phyloP scores from a whole-genome alignment of 2,329 filamentous ascomycete genomes.

The Monosporascus sp. region DNA sequence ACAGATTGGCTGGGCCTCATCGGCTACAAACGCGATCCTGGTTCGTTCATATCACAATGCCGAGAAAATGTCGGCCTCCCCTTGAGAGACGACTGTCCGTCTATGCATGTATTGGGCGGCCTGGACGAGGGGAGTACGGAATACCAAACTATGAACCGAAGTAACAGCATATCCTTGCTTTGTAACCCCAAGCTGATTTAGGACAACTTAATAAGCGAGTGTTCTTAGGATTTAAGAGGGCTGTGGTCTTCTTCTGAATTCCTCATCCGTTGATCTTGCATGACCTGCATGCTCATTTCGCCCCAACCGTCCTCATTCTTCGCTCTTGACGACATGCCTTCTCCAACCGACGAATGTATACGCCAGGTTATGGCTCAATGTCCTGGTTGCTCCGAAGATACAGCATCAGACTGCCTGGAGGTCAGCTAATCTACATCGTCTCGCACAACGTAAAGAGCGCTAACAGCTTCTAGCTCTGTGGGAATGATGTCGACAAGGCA shows the following conservation, averaged over 20 bases:
- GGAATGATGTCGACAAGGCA: slow-evolving; percentile 6
- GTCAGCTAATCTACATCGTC: slow-evolving; percentile 1
- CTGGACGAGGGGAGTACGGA: no score
- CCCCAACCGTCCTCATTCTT: not conserved
- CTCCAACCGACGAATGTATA: not conserved
- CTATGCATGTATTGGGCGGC: not conserved
- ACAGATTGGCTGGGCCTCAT: not conserved
- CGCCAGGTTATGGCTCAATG: slow-evolving; percentile 1
- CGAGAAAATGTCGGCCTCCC: not conserved
- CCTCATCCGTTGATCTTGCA: not conserved
- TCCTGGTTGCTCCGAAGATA: slow-evolving; percentile 3
- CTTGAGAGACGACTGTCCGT: not conserved
- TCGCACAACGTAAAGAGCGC: not conserved
- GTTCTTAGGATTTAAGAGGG: not conserved
- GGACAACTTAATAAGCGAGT: not conserved
- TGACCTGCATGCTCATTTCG: not conserved
- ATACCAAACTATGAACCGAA: no score
- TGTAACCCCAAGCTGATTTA: no score
- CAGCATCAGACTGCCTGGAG: slow-evolving; percentile 4
- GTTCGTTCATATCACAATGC: not conserved
- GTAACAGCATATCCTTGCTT: no score
- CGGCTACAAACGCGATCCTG: not conserved
- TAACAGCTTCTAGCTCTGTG: slow-evolving; percentile 5
- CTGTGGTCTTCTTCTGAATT: not conserved
- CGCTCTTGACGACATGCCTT: not conserved